Evolutionary conservation across 768 basidiomycete species (phyloP), one percentile per base, ranked within the genome.

Genomic region (Amanita jacksonii): DNA sequence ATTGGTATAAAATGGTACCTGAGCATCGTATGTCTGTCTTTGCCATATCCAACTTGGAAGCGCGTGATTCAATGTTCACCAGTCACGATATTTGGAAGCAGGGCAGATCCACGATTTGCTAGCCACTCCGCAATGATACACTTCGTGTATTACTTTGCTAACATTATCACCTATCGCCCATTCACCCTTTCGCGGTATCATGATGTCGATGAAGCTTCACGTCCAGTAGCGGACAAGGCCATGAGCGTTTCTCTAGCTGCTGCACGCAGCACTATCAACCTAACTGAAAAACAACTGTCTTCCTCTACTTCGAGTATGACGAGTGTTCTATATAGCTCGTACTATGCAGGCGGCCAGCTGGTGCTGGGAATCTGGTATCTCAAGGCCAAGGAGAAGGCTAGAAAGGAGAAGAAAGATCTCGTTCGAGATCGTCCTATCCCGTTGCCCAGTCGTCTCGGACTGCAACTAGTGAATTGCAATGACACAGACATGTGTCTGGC

Each of bases 1-100:
- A 80, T 46, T 92, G 87, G 85, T 60, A 74, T 8, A 76, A 81
- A 38, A 68, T 70, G 6, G 63, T 88, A 13, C 88, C 87, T 8
- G 67, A 75, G 30, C 79, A 85, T 52, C 54, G 83, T 85, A 51
- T 45, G 79, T 63, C 23, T 22, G 20, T 19, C 24, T 22, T 25
- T 10, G 38, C n/a, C 19, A n/a, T 12, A 28, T 34, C 12, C 20
- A 22, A 2, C n/a, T 15, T 4, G 22, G 27, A 12, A 23, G 36
- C 41, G 30, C 20, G 49, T 31, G 37, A 44, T 33, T 6, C 36
- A 40, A 28, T 33, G 18, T 41, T 28, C 48, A 41, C 7, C 49
- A 82, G 80, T 82, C 37, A 62, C 56, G 49, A 81, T 84, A 84
- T 70, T 76, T 42, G 66, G 74, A 16, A 61, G 70, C 24, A 69